Conservation (phyloP, 2,329 filamentous ascomycete genomes). For the Cercospora nicotianae region DNA sequence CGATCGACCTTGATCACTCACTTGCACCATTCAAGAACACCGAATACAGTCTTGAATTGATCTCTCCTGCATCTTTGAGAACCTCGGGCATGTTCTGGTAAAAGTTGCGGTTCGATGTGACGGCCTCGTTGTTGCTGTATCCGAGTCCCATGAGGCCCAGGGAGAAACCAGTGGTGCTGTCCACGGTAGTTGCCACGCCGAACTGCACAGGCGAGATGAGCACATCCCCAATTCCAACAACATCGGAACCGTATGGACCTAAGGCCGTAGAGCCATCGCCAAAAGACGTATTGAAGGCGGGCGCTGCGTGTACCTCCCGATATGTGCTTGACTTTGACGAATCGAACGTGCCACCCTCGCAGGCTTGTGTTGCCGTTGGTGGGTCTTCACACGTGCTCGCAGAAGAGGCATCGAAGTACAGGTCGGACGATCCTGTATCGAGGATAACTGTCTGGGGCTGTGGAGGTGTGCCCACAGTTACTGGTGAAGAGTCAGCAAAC, state of each 20-base stretch:
- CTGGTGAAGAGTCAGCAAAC: slow-evolving; percentile 12
- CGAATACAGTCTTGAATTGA: slow-evolving; percentile 36
- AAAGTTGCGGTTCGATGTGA: slow-evolving; percentile 15
- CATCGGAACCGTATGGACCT: slow-evolving; percentile 35
- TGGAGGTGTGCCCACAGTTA: slow-evolving; percentile 39
- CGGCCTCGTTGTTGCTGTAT: slow-evolving; percentile 35
- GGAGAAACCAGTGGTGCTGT: slow-evolving; percentile 34
- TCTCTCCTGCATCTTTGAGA: slow-evolving; percentile 34
- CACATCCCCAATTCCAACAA: slow-evolving; percentile 35
- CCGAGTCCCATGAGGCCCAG: slow-evolving; percentile 38
- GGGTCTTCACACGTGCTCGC: slow-evolving; percentile 29
- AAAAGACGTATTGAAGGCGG: slow-evolving; percentile 34
- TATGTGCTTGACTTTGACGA: slow-evolving; percentile 32
- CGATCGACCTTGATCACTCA: neutral
- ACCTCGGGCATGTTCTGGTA: slow-evolving; percentile 39
- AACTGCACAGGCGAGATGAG: slow-evolving; percentile 35
- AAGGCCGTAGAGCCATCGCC: slow-evolving; percentile 33
- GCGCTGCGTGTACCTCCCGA: slow-evolving; percentile 25
- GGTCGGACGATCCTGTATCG: slow-evolving; percentile 39
- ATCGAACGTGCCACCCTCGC: slow-evolving; percentile 37
- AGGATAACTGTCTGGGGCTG: slow-evolving; percentile 37
- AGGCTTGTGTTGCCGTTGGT: slow-evolving; percentile 23
- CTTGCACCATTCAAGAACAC: slow-evolving; percentile 36
- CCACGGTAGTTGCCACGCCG: slow-evolving; percentile 33
- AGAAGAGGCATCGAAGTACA: slow-evolving; percentile 36